A percentile compares a stretch with the other conserved stretches of the same genome.
These are phyloP conservation scores for Podila horticola DNA, from an alignment of 192 early-diverging fungal species.

Conservation along the genomic window DNA sequence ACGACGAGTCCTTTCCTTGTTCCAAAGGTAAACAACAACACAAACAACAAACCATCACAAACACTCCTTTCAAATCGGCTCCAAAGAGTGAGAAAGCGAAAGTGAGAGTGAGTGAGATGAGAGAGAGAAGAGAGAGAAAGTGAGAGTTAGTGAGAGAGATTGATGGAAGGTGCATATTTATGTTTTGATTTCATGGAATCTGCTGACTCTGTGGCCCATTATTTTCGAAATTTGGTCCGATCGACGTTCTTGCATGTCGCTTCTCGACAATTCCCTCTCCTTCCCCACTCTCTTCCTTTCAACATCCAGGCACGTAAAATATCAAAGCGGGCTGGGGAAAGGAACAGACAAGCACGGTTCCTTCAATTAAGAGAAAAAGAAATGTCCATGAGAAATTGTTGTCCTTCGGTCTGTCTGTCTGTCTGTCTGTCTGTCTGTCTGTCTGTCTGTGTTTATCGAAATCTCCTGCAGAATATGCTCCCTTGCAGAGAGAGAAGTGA, in stretches of 20 bases:
- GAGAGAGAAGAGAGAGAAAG: not conserved
- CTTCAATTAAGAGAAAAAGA: no score
- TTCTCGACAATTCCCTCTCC: conserved; percentile 19
- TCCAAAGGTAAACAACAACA: conserved; percentile 3
- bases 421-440: no score
- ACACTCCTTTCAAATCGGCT: not conserved
- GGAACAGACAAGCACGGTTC: no score
- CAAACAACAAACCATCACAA: not conserved
- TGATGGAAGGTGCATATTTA: not conserved
- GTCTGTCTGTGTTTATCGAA: no score
- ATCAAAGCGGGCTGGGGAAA: no score
- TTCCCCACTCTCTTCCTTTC: conserved; percentile 10
- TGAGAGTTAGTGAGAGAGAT: not conserved
- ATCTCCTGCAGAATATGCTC: no score
- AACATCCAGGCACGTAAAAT: no score
- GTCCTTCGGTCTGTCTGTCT: no score
- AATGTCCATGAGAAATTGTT: no score
- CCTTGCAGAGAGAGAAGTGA: no score
- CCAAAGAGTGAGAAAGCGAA: not conserved
- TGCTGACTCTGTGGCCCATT: conserved; percentile 30
- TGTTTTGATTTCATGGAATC: not conserved
- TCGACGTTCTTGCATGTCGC: conserved; percentile 14
- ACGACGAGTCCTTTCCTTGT: not conserved
- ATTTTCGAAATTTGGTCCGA: conserved; percentile 13
- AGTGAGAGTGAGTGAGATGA: not conserved